Percentiles rank a stretch among this genome's conserved stretches.
Conservation (phyloP, 2,329 filamentous ascomycete species). For the Cladobotryum protrusum region DNA sequence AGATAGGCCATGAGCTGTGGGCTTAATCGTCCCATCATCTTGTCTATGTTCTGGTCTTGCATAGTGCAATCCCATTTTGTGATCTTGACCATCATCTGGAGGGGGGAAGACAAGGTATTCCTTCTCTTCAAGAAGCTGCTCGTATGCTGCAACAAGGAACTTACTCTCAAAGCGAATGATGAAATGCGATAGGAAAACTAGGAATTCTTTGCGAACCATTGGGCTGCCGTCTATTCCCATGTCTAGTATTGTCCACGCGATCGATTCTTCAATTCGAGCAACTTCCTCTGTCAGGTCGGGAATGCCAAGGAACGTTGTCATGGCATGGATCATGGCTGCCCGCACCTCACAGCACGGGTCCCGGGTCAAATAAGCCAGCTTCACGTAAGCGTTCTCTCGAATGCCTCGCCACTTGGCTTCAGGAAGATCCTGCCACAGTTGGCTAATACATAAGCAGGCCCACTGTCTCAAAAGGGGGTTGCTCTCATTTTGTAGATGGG, state of each 20-base stretch:
- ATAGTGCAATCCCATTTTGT: conserved; percentile 60
- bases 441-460: conserved; percentile 91
- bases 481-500: conserved; percentile 76
- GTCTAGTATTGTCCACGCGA: conserved; percentile 81
- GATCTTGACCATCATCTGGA: conserved; percentile 48
- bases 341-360: conserved; percentile 90
- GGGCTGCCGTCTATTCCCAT: conserved; percentile 93
- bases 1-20: conserved; percentile 55
- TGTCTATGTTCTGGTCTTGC: conserved; percentile 50
- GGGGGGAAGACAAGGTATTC: conserved; percentile 56
- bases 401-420: conserved; percentile 98
- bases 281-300: conserved; percentile 88
- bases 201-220: conserved; percentile 85
- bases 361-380: conserved; percentile 72
- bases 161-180: conserved; percentile 86
- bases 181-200: conserved; percentile 91
- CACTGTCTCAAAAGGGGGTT: conserved; percentile 89
- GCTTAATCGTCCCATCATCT: conserved; percentile 52
- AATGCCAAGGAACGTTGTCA: conserved; percentile 91
- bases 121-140: conserved; percentile 80
- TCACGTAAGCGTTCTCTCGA: conserved; percentile 73
- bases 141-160: conserved; percentile 85
- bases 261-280: conserved; percentile 80
- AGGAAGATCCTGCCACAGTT: conserved; percentile 84
- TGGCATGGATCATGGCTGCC: conserved; percentile 85